Base-by-base conservation (phyloP, 108 stramenopile genomes). In the Pseudonitzschia pungens region DNA sequence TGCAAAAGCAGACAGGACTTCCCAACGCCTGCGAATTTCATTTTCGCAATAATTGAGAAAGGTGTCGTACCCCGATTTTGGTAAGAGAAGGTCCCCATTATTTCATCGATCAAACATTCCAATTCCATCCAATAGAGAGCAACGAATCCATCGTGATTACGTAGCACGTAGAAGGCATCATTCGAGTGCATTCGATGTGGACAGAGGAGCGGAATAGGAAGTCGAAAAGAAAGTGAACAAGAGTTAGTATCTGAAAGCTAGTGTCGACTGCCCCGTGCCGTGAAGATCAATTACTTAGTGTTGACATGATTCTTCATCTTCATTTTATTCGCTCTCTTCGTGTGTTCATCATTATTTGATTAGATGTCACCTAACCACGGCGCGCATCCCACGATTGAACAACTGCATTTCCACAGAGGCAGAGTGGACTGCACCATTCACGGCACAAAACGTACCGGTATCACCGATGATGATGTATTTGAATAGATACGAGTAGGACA, bases 401-500 rank as follows among this genome's bases (percentile, higher is more conserved):
- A 11, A 14, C 7, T 10, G 16, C 45, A 48, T 18, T 48, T 11
- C 45, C 14, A 14, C 14, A 14, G 18, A 4, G 45, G 10, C 3
- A 14, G 18, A 14, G 18, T 4, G 18, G 14, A 48, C 18, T 8
- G 45, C 10, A 48, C 1, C 45, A 48, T 18, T 12, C 45, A 18
- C 6, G 18, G 16, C 14, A 48, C 45, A 48, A 48, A 48, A 73
- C 86, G 32, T 68, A 93, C 97, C 98, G 53, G 97, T 98, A 68
- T 99, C 99, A 48, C 99, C 99, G 73, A 99, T 99, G 86, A 99
- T 98, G 71, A 99, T 99, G 84, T 98, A 95, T 75, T 95, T 95
- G 86, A 95, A 95, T 15, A 95, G 70, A 69, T 92, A 95, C 50
- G 91, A 87, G 77, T 95, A 95, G 15, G 90, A 91, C 94, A 95